Percentiles rank a stretch among this genome's conserved stretches.
Evolutionary conservation across 1,284 basidiomycete species (phyloP).

Genomic region (Apiotrichum laibachii): DNA sequence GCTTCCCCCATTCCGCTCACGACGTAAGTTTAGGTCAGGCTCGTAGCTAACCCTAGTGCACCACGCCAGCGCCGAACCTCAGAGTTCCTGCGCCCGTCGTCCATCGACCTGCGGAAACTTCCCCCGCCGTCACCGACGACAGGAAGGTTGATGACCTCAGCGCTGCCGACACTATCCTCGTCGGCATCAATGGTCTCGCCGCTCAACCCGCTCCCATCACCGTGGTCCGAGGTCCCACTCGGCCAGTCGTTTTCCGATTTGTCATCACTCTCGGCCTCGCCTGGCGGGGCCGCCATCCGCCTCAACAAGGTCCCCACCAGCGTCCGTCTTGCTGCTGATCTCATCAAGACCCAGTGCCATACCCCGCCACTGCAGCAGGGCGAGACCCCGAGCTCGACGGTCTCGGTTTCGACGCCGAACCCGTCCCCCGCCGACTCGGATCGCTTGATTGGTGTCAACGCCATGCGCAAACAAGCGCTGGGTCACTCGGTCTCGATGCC

Average conservation of each 20-base stretch:
- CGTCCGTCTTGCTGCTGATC: constrained; percentile 55
- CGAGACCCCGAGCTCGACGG: constrained; percentile 19
- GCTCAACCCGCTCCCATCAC: constrained; percentile 50
- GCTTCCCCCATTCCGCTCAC: constrained; percentile 7
- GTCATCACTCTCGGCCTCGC: constrained; percentile 26
- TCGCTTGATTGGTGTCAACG: background rate
- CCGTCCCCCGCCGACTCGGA: constrained; percentile 26
- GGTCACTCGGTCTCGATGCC: constrained; percentile 13
- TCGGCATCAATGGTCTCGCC: constrained; percentile 51
- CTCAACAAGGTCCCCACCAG: constrained; percentile 57
- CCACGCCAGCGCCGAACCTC: constrained; percentile 38
- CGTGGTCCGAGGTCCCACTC: constrained; percentile 37
- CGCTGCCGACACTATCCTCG: constrained; percentile 33
- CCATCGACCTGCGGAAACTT: constrained; percentile 35
- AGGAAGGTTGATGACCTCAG: background rate
- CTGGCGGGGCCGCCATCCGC: constrained; percentile 51
- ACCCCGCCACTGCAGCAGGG: constrained; percentile 15
- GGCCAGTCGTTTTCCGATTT: constrained; percentile 25
- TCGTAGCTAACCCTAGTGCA: background rate
- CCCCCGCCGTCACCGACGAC: constrained; percentile 16
- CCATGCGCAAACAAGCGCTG: constrained; percentile 6
- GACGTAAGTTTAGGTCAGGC: background rate
- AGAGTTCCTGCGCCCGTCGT: constrained; percentile 41
- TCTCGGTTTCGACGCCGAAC: constrained; percentile 35
- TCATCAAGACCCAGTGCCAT: constrained; percentile 40